These are phyloP conservation scores for Colletotrichum zoysiae DNA, from an alignment of 2,329 filamentous ascomycete genomes.

Conservation along the genomic window DNA sequence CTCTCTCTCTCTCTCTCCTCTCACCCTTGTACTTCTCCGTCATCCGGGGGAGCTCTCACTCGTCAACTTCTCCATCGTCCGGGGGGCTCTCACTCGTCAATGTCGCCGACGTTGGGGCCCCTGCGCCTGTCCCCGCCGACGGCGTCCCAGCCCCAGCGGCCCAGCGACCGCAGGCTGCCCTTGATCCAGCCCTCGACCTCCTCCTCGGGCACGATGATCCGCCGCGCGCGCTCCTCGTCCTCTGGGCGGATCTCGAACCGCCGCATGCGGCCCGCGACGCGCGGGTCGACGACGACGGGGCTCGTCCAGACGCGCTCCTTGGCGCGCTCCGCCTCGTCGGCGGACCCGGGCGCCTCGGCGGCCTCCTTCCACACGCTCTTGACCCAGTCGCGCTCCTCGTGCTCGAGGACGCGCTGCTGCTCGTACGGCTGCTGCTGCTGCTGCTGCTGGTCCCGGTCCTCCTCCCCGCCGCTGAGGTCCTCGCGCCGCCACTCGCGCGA, in stretches of 20 bases:
- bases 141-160: conserved; percentile 62
- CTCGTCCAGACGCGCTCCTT: conserved; percentile 82
- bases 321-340: conserved; percentile 55
- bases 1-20: background rate
- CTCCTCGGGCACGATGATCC: conserved; percentile 73
- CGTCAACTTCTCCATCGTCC: background rate
- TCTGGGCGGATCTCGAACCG: conserved; percentile 78
- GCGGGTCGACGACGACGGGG: conserved; percentile 79
- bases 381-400: conserved; percentile 86
- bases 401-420: conserved; percentile 72
- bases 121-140: conserved; percentile 55
- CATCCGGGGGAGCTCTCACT: background rate
- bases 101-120: conserved; percentile 56
- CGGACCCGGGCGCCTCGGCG: conserved; percentile 52
- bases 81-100: conserved; percentile 49
- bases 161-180: conserved; percentile 66
- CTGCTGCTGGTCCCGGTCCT: conserved; percentile 46
- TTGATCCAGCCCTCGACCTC: conserved; percentile 79
- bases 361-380: conserved; percentile 77
- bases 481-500: conserved; percentile 62
- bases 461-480: conserved; percentile 38
- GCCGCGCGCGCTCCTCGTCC: conserved; percentile 75
- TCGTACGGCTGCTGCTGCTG: conserved; percentile 59
- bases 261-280: conserved; percentile 84
- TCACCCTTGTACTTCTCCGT: no score